Percentiles rank a stretch among this genome's conserved stretches.
Conservation (phyloP, 164 flowering plant species). For the Vitis riparia region DNA sequence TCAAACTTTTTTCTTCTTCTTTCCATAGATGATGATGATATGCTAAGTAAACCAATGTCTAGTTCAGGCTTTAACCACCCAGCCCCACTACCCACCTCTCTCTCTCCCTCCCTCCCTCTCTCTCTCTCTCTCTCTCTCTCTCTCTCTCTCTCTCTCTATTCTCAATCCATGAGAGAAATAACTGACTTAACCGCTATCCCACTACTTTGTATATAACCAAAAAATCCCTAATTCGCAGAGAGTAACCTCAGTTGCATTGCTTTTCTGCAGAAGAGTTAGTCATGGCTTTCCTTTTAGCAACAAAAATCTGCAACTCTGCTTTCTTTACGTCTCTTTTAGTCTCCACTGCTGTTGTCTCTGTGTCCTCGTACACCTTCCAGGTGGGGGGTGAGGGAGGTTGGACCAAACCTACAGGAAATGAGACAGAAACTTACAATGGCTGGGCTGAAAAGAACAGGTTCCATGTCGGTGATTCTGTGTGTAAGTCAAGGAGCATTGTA, state of each 20-base stretch:
- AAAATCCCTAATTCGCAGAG: background rate
- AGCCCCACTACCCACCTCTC: background rate
- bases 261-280: background rate
- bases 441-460: conserved; percentile 62
- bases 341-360: conserved; percentile 14
- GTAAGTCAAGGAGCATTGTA: conserved; percentile 30
- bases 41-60: background rate
- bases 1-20: too few species aligned
- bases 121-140: background rate
- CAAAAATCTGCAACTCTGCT: conserved; percentile 2
- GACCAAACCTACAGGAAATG: conserved; percentile 43
- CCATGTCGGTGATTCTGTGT: conserved; percentile 55
- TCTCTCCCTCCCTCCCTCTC: background rate
- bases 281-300: conserved; percentile 24
- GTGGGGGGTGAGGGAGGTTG: conserved; percentile 60
- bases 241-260: background rate
- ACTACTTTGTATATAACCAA: background rate
- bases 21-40: too few species aligned
- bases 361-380: conserved; percentile 33
- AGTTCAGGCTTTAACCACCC: background rate
- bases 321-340: conserved; percentile 10
- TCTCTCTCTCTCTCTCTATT: background rate
- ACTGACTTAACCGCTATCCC: background rate
- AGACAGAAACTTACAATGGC: conserved; percentile 38
- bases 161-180: background rate